Evolutionary conservation across 2,329 filamentous ascomycete genomes (phyloP).

Genomic region (Nannizziopsis barbatae): DNA sequence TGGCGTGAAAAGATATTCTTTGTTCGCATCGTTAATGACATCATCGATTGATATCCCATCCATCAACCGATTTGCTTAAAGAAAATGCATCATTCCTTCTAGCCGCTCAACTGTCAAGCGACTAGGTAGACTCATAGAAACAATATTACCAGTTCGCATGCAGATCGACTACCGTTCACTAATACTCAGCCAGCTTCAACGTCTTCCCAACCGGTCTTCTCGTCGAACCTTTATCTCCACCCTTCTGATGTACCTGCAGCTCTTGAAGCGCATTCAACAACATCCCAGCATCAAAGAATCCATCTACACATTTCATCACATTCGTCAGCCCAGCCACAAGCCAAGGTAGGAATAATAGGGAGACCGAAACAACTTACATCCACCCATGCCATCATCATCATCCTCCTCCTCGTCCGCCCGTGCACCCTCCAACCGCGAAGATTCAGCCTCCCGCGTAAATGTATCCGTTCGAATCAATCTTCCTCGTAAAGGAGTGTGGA

Average conservation of each 20-base stretch:
- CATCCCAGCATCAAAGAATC: conserved; percentile 97
- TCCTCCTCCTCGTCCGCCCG: conserved; percentile 53
- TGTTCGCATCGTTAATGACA: too few relatives aligned
- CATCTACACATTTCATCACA: conserved; percentile 52
- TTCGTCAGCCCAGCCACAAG: conserved; percentile 12
- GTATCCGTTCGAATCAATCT: conserved; percentile 53
- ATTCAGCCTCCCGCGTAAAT: conserved; percentile 41
- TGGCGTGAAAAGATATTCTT: too few relatives aligned
- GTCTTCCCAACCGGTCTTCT: conserved; percentile 39
- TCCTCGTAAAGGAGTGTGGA: conserved; percentile 40
- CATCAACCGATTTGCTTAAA: too few relatives aligned
- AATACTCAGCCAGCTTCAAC: conserved; percentile 39
- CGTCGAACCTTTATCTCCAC: conserved; percentile 27
- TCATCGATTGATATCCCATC: background rate
- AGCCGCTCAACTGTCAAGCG: too few relatives aligned
- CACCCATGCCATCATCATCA: conserved; percentile 80
- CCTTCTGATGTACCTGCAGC: conserved; percentile 25
- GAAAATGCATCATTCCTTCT: too few relatives aligned
- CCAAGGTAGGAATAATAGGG: background rate
- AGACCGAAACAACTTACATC: conserved; percentile 58
- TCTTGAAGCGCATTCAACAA: conserved; percentile 76
- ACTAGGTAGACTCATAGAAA: background rate
- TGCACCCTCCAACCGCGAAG: conserved; percentile 39
- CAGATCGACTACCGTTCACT: conserved; percentile 11
- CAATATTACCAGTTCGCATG: background rate